Evolutionary conservation across 2,329 filamentous ascomycete species (phyloP).

Genomic region (Didymella lethalis): DNA sequence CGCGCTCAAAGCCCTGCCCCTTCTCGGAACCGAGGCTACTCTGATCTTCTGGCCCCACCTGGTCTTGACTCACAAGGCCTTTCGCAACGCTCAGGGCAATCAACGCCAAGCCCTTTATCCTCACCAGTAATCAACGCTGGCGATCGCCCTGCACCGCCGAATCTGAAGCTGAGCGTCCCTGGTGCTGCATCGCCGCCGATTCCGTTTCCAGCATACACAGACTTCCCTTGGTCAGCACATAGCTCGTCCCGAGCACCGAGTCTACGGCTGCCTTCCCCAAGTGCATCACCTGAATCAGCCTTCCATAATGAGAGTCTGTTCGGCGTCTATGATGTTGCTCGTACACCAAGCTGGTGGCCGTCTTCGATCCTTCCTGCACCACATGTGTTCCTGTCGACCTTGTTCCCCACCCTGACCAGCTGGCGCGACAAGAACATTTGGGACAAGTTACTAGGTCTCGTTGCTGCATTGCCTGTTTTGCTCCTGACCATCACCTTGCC

Average conservation of each 20-base stretch:
- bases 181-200: conserved; percentile 57
- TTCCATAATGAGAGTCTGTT: conserved; percentile 57
- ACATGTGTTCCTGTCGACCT: conserved; percentile 71
- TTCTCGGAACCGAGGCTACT: conserved; percentile 30
- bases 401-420: conserved; percentile 86
- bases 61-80: conserved; percentile 41
- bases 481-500: conserved; percentile 89
- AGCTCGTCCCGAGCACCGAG: conserved; percentile 61
- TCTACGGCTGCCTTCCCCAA: conserved; percentile 63
- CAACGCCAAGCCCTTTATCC: conserved; percentile 35
- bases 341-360: conserved; percentile 78
- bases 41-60: conserved; percentile 50
- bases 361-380: conserved; percentile 76
- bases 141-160: conserved; percentile 38
- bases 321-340: conserved; percentile 49
- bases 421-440: conserved; percentile 85
- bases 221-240: conserved; percentile 56
- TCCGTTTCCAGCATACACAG: conserved; percentile 74
- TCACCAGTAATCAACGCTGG: conserved; percentile 40
- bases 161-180: conserved; percentile 55
- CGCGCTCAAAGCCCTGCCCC: conserved; percentile 39
- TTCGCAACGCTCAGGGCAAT: conserved; percentile 29
- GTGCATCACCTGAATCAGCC: conserved; percentile 58
- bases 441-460: conserved; percentile 80
- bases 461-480: conserved; percentile 90